phyloP scores from a whole-genome alignment of 108 stramenopile species.

The Phaeodactylum tricornutum region DNA sequence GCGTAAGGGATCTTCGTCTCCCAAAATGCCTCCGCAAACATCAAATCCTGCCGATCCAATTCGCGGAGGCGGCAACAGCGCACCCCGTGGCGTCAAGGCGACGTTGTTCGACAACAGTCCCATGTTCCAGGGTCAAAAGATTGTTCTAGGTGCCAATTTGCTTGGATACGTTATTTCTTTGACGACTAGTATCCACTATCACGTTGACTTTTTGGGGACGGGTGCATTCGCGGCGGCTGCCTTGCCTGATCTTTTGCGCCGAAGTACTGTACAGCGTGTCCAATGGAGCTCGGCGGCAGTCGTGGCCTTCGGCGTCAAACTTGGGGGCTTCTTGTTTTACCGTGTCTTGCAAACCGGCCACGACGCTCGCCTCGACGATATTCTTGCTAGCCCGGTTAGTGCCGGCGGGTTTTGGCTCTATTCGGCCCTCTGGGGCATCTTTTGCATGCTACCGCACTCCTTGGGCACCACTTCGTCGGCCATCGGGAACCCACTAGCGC shows the following conservation, averaged over 20 bases:
- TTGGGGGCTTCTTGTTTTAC: constrained; percentile 63
- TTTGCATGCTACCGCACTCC: constrained; percentile 58
- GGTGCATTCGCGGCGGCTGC: constrained; percentile 64
- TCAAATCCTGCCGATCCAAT: too few species aligned
- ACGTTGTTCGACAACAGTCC: not conserved
- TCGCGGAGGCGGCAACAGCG: too few species aligned
- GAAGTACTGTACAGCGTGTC: constrained; percentile 6
- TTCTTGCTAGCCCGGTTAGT: constrained; percentile 30
- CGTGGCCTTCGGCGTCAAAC: constrained; percentile 45
- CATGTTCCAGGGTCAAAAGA: not conserved
- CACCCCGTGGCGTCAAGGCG: too few species aligned
- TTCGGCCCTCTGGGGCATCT: constrained; percentile 55
- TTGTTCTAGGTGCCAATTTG: constrained; percentile 8
- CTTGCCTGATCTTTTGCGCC: constrained; percentile 3
- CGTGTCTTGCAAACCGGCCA: constrained; percentile 36
- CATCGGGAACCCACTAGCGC: constrained; percentile 1
- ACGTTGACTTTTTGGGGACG: constrained; percentile 73
- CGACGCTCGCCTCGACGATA: constrained; percentile 47
- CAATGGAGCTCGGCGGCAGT: constrained; percentile 35
- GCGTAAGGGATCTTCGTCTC: too few species aligned
- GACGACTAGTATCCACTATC: constrained; percentile 27
- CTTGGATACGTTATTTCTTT: constrained; percentile 4
- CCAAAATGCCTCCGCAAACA: too few species aligned
- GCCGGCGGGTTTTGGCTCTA: constrained; percentile 62
- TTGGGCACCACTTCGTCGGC: constrained; percentile 35